phyloP scores from a whole-genome alignment of 2,329 filamentous ascomycete genomes.

The Didymella arachidicola region DNA sequence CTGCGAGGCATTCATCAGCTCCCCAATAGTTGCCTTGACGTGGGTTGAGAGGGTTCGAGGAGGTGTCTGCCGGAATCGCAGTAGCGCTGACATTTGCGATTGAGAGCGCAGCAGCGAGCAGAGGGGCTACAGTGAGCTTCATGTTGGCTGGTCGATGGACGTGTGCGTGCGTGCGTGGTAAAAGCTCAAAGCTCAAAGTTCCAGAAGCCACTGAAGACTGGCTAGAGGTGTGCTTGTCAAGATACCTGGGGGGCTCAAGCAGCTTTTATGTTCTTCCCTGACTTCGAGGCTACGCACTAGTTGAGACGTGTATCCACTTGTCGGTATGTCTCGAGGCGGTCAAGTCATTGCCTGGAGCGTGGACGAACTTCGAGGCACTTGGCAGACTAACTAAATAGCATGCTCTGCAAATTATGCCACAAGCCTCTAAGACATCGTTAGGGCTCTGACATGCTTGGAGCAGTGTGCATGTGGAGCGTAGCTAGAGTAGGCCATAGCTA shows the following conservation, averaged over 20 bases:
- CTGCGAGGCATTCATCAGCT: background rate
- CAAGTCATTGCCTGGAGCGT: no score
- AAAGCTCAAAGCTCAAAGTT: no score
- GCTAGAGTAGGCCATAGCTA: background rate
- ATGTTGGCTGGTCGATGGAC: background rate
- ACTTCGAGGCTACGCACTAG: no score
- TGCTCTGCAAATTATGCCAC: no score
- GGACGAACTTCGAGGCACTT: no score
- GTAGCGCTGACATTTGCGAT: background rate
- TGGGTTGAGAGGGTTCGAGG: background rate
- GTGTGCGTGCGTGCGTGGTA: background rate
- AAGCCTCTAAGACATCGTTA: background rate
- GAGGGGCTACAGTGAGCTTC: background rate
- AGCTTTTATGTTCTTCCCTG: background rate
- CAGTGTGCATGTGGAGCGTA: background rate
- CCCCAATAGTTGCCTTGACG: background rate
- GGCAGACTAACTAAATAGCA: no score
- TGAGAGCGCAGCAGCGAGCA: background rate
- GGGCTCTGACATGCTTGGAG: background rate
- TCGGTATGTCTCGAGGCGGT: no score
- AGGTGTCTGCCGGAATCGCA: background rate
- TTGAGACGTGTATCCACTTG: background rate
- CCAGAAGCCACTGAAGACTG: background rate
- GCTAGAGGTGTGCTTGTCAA: background rate
- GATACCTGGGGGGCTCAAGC: background rate